Evolutionary conservation across 2,329 filamentous ascomycete genomes (phyloP), one percentile per base, ranked within the genome.

Genomic region (Cladosporium sp.): DNA sequence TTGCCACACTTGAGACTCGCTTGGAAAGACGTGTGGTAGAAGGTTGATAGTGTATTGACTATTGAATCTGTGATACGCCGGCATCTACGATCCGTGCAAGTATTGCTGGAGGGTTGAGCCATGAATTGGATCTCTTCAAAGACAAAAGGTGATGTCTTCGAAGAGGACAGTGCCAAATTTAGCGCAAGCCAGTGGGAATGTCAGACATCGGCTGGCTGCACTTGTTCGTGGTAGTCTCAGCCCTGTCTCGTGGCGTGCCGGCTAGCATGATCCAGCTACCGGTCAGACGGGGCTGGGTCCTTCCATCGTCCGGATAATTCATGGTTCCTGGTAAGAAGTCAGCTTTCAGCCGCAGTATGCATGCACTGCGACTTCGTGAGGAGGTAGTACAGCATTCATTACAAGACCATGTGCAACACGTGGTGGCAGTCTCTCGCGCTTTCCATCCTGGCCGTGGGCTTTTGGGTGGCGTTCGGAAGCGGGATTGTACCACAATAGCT

Each of bases 171-270:
- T 32, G 28, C 52, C 52, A 47, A 20, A 25, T 34, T 35, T 55
- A 55, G 52, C 47, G 39, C 35, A 19, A 47, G 40, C 36, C 40
- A 36, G 20, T 36, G 20, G 44, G n/a, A 40, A 17, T 22, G 28
- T 35, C 17, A 47, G n/a, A 7, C 19, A 47, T 24, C 52, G 52
- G 32, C 20, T 55, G 52, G 52, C 40, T 55, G 52, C 52, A 20
- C 52, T 55, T 17, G 52, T 32, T 55, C 52, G 52, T 55, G 52
- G 52, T 37, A 24, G 40, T 32, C 40, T 45, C 52, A 55, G 40
- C 40, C 52, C 32, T 47, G 52, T 37, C 37, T 47, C 20, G 28
- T 22, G 15, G 17, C 32, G n/a, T 20, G 25, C 35, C 40, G 17
- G 19, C 24, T 3, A 37, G 13, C 13, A 13, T 17, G 40, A 17